phyloP scores from a whole-genome alignment of 371 early-diverging fungal species.

The Rhizopus sp. region DNA sequence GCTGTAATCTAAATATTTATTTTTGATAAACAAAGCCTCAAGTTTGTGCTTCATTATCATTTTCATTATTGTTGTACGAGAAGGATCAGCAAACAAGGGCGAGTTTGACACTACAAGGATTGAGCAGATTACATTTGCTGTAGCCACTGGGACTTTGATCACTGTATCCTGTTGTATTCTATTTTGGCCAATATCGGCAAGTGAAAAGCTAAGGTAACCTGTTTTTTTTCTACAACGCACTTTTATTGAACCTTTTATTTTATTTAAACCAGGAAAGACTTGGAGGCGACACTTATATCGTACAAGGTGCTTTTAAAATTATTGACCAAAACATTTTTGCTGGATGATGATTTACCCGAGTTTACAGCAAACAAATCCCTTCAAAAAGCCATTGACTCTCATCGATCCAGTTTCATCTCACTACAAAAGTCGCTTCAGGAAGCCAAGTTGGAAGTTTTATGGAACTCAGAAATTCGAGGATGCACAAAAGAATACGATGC shows the following conservation, averaged over 20 bases:
- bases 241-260: too few relatives aligned
- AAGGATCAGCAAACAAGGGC: conserved; percentile 51
- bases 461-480: conserved; percentile 52
- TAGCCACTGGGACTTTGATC: conserved; percentile 59
- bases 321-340: conserved; percentile 67
- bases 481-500: conserved; percentile 38
- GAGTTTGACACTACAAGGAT: conserved; percentile 58
- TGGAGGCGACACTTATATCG: conserved; percentile 57
- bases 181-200: conserved; percentile 66
- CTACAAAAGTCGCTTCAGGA: conserved; percentile 64
- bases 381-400: conserved; percentile 60
- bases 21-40: too few relatives aligned
- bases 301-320: conserved; percentile 59
- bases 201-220: conserved; percentile 40
- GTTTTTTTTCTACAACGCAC: too few relatives aligned
- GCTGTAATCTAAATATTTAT: too few relatives aligned
- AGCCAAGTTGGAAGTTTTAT: conserved; percentile 62
- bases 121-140: conserved; percentile 55
- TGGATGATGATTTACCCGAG: conserved; percentile 63
- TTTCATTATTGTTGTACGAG: conserved; percentile 53
- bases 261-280: conserved; percentile 41
- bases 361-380: conserved; percentile 51
- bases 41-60: conserved; percentile 58
- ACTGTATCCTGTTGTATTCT: conserved; percentile 55
- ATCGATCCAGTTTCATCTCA: conserved; percentile 65